Evolutionary conservation across 495 filamentous ascomycete species (phyloP), one percentile per base, ranked within the genome.

Genomic region (Geopyxis carbonaria): DNA sequence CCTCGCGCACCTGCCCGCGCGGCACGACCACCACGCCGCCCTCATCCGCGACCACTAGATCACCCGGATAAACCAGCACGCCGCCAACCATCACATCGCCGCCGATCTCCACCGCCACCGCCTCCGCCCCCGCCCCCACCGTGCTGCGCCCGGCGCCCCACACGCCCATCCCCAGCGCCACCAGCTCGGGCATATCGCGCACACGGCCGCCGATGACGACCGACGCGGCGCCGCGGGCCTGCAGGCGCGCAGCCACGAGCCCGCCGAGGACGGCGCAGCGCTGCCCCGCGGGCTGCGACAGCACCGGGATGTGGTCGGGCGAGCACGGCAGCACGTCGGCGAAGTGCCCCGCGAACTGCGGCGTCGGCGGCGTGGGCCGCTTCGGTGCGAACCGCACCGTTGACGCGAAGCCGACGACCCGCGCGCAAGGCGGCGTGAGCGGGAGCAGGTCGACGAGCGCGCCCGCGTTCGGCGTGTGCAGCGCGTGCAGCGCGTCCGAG

Each of bases 161-260:
- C 31, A 75, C 61, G 62, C 67, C 48, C 3, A 15, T 8, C 9
- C 29, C 46, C 9, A 35, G 22, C 5, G 22, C 21, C 13, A 47
- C 51, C 31, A 79, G 45, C 44, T 74, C 66, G 0, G 43, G 58
- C 23, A 80, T 42, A 59, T 81, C 76, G n/a, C 77, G 60, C 1
- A 75, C 66, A 21, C 75, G 54, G 0, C 77, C 77, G 40, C 65
- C 60, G 0, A 77, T 68, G 14, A 80, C 59, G 2, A 70, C 64
- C 9, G 59, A 71, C 37, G 55, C 57, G 0, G 66, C 65, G 1
- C 58, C 67, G 0, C 70, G 57, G 5, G 56, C 43, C 40, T 67
- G 69, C 67, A 79, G 73, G 18, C 76, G 58, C 9, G 64, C 59
- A 1, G 73, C 77, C 63, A 80, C 75, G 40, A 80, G 76, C 2